Conservation (phyloP, 1,284 basidiomycete species). For the Papiliotrema fonsecae region DNA sequence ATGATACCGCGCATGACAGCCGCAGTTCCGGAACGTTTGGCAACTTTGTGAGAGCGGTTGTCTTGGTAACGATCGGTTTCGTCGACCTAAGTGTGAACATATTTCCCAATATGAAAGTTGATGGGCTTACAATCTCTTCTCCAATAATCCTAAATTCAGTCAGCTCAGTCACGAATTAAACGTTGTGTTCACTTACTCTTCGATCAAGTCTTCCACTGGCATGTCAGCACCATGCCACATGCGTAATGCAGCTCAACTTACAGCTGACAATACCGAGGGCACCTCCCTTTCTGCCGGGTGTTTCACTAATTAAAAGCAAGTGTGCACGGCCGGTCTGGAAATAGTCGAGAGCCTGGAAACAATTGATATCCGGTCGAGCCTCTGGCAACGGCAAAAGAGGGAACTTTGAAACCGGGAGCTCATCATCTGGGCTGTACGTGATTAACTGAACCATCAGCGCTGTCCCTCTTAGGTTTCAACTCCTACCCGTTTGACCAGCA, state of each 20-base stretch:
- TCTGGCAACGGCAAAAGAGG: constrained; percentile 82
- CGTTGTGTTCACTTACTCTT: constrained; percentile 45
- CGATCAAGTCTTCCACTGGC: constrained; percentile 48
- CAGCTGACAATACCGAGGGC: constrained; percentile 70
- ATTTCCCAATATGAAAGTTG: background rate
- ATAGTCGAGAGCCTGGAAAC: constrained; percentile 55
- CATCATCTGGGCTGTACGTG: constrained; percentile 79
- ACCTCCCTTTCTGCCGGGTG: constrained; percentile 73
- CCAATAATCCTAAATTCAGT: constrained; percentile 46
- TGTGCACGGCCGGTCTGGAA: constrained; percentile 96
- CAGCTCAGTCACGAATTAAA: background rate
- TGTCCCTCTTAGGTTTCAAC: constrained; percentile 6
- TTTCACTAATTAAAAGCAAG: constrained; percentile 76
- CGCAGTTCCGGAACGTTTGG: constrained; percentile 65
- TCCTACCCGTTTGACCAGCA: constrained; percentile 79
- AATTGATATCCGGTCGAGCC: constrained; percentile 78
- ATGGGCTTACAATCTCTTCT: constrained; percentile 45
- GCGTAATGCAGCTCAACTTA: constrained; percentile 16
- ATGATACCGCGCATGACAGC: constrained; percentile 65
- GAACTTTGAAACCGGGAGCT: constrained; percentile 69
- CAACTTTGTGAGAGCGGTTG: constrained; percentile 69
- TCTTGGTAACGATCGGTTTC: constrained; percentile 85
- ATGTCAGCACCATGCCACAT: background rate
- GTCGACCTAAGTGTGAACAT: constrained; percentile 61
- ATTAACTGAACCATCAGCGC: constrained; percentile 60